phyloP scores from a whole-genome alignment of 1,284 basidiomycete species.

The Malassezia sympodialis region DNA sequence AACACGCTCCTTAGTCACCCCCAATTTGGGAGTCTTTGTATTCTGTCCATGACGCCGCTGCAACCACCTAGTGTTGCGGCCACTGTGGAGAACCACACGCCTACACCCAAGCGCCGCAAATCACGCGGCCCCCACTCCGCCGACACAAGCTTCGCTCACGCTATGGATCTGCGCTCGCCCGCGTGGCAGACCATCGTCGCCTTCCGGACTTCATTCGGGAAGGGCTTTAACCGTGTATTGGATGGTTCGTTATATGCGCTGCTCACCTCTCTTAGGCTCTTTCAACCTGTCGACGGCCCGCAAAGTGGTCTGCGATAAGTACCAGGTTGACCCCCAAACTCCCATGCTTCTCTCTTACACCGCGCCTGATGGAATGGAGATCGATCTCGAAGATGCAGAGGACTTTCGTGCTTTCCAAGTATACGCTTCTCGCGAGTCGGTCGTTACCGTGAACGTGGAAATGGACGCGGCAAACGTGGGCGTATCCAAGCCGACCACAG shows the following conservation, averaged over 20 bases:
- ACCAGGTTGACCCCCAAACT: conserved; percentile 13
- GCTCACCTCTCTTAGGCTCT: not conserved
- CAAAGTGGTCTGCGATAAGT: conserved; percentile 18
- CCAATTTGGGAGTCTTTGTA: not conserved
- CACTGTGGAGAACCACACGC: not conserved
- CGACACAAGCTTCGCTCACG: not conserved
- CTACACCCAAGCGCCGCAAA: not conserved
- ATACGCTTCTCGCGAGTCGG: conserved; percentile 21
- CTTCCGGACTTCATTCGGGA: conserved; percentile 12
- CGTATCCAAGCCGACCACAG: not conserved
- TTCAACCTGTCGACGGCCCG: conserved; percentile 6
- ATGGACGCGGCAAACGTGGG: not conserved
- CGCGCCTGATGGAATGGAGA: conserved; percentile 23
- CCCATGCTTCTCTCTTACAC: conserved; percentile 25
- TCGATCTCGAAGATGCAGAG: conserved; percentile 27
- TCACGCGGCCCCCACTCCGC: not conserved
- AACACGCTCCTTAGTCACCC: not conserved
- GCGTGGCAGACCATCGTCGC: conserved; percentile 16
- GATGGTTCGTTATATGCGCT: conserved; percentile 2
- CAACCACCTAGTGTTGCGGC: not conserved
- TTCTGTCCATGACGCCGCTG: not conserved
- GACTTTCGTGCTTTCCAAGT: conserved; percentile 28
- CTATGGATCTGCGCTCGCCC: not conserved
- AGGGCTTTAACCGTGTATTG: conserved; percentile 14
- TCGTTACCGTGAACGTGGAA: conserved; percentile 21